Evolutionary conservation across 2,329 filamentous ascomycete species (phyloP).

Genomic region (Hypoxylon sp.): DNA sequence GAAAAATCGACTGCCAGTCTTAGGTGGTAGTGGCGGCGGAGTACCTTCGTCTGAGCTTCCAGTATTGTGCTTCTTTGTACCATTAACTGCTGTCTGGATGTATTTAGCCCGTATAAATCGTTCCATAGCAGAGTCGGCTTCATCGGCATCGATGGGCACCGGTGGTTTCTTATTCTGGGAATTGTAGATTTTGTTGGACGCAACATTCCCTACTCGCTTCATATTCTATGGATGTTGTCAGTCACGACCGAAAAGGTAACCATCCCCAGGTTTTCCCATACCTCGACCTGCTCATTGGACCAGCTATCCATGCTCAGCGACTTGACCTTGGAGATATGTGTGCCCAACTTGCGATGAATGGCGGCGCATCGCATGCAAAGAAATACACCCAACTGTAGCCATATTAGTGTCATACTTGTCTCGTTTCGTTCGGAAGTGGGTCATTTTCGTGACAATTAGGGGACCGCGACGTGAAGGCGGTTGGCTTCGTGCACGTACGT

Average conservation of each 20-base stretch:
- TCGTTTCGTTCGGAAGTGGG: slow-evolving; percentile 15
- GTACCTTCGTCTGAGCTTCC: slow-evolving; percentile 70
- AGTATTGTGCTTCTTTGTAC: slow-evolving; percentile 57
- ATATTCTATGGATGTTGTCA: slow-evolving; percentile 76
- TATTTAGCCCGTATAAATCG: slow-evolving; percentile 96
- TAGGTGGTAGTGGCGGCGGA: slow-evolving; percentile 73
- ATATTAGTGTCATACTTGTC: slow-evolving; percentile 41
- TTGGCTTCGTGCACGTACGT: slow-evolving; percentile 70
- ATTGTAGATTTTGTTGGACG: slow-evolving; percentile 92
- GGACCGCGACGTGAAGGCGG: neutral
- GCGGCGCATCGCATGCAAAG: slow-evolving; percentile 97
- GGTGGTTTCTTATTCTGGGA: slow-evolving; percentile 85
- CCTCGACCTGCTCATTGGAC: slow-evolving; percentile 96
- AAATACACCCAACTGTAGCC: slow-evolving; percentile 86
- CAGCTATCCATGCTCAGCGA: slow-evolving; percentile 99
- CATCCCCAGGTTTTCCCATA: slow-evolving; percentile 64
- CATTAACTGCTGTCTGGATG: slow-evolving; percentile 65
- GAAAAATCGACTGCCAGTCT: slow-evolving; percentile 73
- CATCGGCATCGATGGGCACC: slow-evolving; percentile 90
- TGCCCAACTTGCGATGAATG: slow-evolving; percentile 95
- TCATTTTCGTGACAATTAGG: slow-evolving; percentile 12
- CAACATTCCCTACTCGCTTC: slow-evolving; percentile 89
- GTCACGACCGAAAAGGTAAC: slow-evolving; percentile 22
- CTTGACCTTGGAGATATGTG: slow-evolving; percentile 98
- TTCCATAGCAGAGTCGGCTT: slow-evolving; percentile 95